Evolutionary conservation across 495 filamentous ascomycete genomes (phyloP), one percentile per base, ranked within the genome.

Genomic region (Neurospora sp.): DNA sequence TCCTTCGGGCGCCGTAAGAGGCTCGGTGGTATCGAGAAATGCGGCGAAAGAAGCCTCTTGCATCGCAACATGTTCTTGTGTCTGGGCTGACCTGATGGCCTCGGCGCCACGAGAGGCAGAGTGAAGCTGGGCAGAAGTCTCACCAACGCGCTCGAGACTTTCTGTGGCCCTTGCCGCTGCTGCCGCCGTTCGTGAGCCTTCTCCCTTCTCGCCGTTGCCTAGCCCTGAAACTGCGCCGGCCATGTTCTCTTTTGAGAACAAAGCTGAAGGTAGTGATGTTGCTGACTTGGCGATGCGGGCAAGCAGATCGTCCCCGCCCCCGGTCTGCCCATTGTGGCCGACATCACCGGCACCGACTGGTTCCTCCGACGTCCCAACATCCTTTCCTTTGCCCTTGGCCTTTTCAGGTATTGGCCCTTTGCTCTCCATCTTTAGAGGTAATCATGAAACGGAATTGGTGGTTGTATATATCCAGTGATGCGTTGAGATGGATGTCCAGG

Each of bases 51-150:
- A 78, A 1, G 79, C 76, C 72, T 87, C 85, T 41, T 82, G 74
- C n/a, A 70, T 71, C 1, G 75, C 75, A 16, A 80, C 74, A 59
- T 86, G 82, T 54, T 81, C 77, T 70, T 80, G 79, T 11, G 75
- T 76, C 14, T 84, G 79, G 0, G 75, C 72, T 12, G 71, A 39
- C 38, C 72, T 78, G 62, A 82, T 48, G 39, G 70, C 62, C 39
- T 70, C 74, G 40, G 74, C 73, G 9, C 41, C 46, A 54, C 66
- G 94, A 79, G 90, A 85, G 84, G 94, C 95, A 78, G 93, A 87
- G 37, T 69, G 73, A 48, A 75, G 20, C 54, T 76, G 77, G 5
- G 74, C 71, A n/a, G 79, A 78, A 59, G 75, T 80, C 70, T 80
- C 79, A 35, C 74, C 74, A 8, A 42, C 74, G 38, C 74, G 62